Conservation (phyloP, 75 land plant genomes). For the Larix kaempferi region DNA sequence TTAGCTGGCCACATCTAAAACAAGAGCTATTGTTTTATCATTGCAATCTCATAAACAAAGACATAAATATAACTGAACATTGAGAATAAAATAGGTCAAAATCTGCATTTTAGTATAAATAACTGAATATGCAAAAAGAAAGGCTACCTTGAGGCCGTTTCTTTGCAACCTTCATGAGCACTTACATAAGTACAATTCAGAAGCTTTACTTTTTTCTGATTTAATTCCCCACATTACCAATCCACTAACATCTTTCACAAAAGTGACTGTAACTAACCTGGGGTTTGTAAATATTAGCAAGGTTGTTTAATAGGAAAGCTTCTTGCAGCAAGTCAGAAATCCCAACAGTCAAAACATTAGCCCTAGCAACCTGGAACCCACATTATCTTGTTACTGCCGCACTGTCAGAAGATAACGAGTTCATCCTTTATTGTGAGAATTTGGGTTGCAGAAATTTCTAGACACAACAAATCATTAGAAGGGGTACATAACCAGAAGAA, state of each 20-base stretch:
- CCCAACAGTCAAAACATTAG: background rate
- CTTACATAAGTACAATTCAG: background rate
- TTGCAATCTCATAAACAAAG: slow-evolving; percentile 3
- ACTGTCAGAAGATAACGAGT: background rate
- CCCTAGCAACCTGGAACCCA: slow-evolving; percentile 2
- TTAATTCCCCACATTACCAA: slow-evolving; percentile 1
- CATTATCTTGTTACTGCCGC: background rate
- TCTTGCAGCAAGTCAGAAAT: slow-evolving; percentile 4
- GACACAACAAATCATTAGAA: slow-evolving; percentile 5
- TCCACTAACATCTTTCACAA: background rate
- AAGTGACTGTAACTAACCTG: background rate
- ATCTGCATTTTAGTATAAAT: background rate
- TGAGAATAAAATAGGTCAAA: background rate
- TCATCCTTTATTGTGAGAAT: slow-evolving; percentile 2
- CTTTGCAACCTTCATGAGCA: background rate
- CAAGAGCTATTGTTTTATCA: too few relatives aligned
- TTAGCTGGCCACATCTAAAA: too few relatives aligned
- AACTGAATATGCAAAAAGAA: background rate
- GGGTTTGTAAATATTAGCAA: background rate
- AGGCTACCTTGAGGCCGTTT: background rate
- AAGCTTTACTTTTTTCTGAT: background rate
- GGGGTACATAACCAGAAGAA: background rate
- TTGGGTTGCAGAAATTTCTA: background rate
- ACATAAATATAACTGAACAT: background rate
- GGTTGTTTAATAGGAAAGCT: background rate